These are phyloP conservation scores for Nidula microcarpa DNA, from an alignment of 768 basidiomycete species.

Conservation along the genomic window DNA sequence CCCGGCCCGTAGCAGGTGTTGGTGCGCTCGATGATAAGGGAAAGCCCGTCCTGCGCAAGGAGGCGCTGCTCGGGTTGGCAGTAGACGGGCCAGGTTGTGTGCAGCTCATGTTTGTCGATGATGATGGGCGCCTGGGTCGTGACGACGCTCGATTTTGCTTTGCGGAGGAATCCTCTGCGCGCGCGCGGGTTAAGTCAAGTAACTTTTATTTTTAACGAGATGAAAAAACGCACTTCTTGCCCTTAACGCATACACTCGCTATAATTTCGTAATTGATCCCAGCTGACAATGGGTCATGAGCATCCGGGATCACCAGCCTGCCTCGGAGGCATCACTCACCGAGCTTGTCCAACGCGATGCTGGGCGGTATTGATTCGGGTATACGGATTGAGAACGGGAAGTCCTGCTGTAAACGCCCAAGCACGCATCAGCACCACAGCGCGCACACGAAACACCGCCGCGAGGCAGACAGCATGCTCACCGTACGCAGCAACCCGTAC, in stretches of 20 bases:
- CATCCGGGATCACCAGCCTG: neutral
- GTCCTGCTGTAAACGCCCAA: slow-evolving; percentile 56
- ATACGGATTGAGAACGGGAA: slow-evolving; percentile 89
- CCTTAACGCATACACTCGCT: slow-evolving; percentile 80
- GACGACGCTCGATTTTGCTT: slow-evolving; percentile 66
- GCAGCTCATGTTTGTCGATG: slow-evolving; percentile 92
- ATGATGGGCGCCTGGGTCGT: slow-evolving; percentile 69
- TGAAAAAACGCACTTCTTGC: slow-evolving; percentile 64
- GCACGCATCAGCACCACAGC: slow-evolving; percentile 2
- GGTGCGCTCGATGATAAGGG: slow-evolving; percentile 70
- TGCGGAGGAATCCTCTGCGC: slow-evolving; percentile 77
- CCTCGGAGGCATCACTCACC: slow-evolving; percentile 35
- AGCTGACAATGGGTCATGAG: slow-evolving; percentile 34
- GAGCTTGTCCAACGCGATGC: slow-evolving; percentile 72
- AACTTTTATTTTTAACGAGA: neutral
- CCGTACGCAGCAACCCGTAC: slow-evolving; percentile 64
- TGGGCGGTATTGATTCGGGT: slow-evolving; percentile 90
- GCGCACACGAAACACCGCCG: too few relatives aligned
- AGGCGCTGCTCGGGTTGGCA: slow-evolving; percentile 73
- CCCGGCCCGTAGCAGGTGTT: slow-evolving; percentile 85
- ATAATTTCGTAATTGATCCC: slow-evolving; percentile 90
- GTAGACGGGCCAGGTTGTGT: slow-evolving; percentile 92
- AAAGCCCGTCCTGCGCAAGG: slow-evolving; percentile 62
- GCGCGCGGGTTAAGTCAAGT: neutral
- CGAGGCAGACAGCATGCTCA: slow-evolving; percentile 28